Conservation (phyloP, 2,329 filamentous ascomycete genomes). For the Aspergillus intermedius region DNA sequence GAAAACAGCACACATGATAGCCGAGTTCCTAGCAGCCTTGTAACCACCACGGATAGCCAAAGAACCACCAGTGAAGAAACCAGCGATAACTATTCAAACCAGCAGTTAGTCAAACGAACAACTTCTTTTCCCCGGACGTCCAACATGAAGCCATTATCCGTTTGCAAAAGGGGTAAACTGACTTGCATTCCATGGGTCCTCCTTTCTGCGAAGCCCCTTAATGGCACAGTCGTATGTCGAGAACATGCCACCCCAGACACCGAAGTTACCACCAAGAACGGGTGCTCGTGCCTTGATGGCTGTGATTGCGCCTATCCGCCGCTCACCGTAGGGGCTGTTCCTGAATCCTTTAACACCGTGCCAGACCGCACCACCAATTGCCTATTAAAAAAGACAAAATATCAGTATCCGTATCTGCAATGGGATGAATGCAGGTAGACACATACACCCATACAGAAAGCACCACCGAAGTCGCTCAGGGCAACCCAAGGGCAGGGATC, state of each 20-base stretch:
- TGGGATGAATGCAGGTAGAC: slow-evolving; percentile 8
- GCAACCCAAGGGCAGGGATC: slow-evolving; percentile 97
- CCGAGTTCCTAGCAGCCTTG: slow-evolving; percentile 87
- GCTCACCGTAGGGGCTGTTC: slow-evolving; percentile 85
- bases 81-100: slow-evolving; percentile 62
- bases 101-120: background rate
- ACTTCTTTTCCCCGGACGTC: background rate
- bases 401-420: slow-evolving; percentile 17
- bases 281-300: slow-evolving; percentile 96
- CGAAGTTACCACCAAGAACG: slow-evolving; percentile 94
- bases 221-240: slow-evolving; percentile 94
- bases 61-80: slow-evolving; percentile 91
- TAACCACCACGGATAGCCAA: slow-evolving; percentile 86
- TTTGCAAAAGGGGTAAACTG: slow-evolving; percentile 22
- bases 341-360: slow-evolving; percentile 94
- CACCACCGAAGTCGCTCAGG: slow-evolving; percentile 94
- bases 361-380: slow-evolving; percentile 79
- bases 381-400: slow-evolving; percentile 38
- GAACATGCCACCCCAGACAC: slow-evolving; percentile 95
- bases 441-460: slow-evolving; percentile 91
- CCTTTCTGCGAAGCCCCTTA: slow-evolving; percentile 90
- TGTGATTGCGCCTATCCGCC: slow-evolving; percentile 90
- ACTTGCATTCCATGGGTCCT: slow-evolving; percentile 94
- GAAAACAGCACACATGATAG: slow-evolving; percentile 91
- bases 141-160: background rate